These are phyloP conservation scores for Amanita phalloides DNA, from an alignment of 768 basidiomycete species.

Conservation along the genomic window DNA sequence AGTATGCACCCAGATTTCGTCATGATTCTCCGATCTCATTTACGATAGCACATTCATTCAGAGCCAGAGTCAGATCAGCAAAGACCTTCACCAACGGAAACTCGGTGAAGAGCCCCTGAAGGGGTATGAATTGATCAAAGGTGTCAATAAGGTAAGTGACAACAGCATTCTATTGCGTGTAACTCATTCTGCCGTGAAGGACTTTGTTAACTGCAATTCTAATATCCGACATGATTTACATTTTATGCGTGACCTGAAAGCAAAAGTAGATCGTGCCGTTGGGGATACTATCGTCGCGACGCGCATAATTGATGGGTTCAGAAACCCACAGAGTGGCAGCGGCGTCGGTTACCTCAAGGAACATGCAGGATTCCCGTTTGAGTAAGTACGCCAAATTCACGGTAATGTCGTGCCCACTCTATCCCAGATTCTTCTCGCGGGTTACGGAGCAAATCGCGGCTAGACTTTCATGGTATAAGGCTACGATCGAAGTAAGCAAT, in stretches of 20 bases:
- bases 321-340: constrained; percentile 54
- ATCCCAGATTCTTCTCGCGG: constrained; percentile 56
- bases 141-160: constrained; percentile 48
- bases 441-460: constrained; percentile 65
- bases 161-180: background rate
- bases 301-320: constrained; percentile 69
- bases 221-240: constrained; percentile 57
- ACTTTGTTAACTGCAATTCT: constrained; percentile 49
- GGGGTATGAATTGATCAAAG: constrained; percentile 57
- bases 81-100: constrained; percentile 67
- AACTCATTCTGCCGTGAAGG: constrained; percentile 28
- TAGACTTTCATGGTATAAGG: constrained; percentile 67
- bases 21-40: background rate
- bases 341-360: constrained; percentile 59
- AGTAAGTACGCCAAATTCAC: constrained; percentile 35
- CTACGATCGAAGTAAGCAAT: constrained; percentile 58
- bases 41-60: constrained; percentile 52
- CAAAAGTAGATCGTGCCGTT: constrained; percentile 67
- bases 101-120: constrained; percentile 66
- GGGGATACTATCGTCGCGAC: constrained; percentile 74
- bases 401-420: constrained; percentile 1
- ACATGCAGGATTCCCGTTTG: constrained; percentile 72
- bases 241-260: constrained; percentile 58
- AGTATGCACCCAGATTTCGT: constrained; percentile 33
- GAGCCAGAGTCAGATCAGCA: constrained; percentile 70